These are phyloP conservation scores for Cordyceps pruinosa DNA, from an alignment of 2,329 filamentous ascomycete species.

Conservation along the genomic window DNA sequence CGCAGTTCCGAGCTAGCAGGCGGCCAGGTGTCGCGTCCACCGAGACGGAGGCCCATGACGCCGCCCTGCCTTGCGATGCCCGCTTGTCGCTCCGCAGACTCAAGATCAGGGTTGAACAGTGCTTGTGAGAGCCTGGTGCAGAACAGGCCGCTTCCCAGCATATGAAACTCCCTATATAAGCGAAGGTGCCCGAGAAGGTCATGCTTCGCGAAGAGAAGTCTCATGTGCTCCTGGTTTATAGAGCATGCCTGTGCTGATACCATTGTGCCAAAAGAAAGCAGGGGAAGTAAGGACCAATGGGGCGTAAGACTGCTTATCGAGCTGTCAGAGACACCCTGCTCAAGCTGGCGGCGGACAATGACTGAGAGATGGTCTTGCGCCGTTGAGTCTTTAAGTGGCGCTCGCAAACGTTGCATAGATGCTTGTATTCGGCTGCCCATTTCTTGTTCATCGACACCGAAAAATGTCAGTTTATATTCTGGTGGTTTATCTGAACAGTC, in stretches of 20 bases:
- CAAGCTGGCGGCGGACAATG: constrained; percentile 36
- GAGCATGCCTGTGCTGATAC: constrained; percentile 68
- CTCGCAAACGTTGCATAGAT: constrained; percentile 42
- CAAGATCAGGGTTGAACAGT: constrained; percentile 76
- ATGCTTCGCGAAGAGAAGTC: constrained; percentile 68
- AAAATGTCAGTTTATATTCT: constrained; percentile 32
- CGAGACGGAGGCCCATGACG: constrained; percentile 74
- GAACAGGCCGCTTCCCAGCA: constrained; percentile 81
- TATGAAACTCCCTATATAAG: constrained; percentile 71
- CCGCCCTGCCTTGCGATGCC: constrained; percentile 64
- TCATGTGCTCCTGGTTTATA: constrained; percentile 69
- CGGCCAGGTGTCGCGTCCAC: constrained; percentile 79
- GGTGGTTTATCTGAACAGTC: neutral
- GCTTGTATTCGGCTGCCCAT: constrained; percentile 42
- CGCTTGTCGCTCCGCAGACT: constrained; percentile 65
- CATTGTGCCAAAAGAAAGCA: constrained; percentile 70
- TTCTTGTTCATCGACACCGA: constrained; percentile 39
- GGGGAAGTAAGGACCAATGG: constrained; percentile 54
- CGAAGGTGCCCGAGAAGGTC: constrained; percentile 64
- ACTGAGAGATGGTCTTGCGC: constrained; percentile 31
- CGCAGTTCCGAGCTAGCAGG: constrained; percentile 91
- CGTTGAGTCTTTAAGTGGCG: constrained; percentile 20
- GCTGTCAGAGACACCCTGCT: constrained; percentile 18
- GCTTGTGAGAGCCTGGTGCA: constrained; percentile 72
- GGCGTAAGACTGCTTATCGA: constrained; percentile 33